phyloP scores from a whole-genome alignment of 805 yeast species.

The Suhomyces tanzawaensis region DNA sequence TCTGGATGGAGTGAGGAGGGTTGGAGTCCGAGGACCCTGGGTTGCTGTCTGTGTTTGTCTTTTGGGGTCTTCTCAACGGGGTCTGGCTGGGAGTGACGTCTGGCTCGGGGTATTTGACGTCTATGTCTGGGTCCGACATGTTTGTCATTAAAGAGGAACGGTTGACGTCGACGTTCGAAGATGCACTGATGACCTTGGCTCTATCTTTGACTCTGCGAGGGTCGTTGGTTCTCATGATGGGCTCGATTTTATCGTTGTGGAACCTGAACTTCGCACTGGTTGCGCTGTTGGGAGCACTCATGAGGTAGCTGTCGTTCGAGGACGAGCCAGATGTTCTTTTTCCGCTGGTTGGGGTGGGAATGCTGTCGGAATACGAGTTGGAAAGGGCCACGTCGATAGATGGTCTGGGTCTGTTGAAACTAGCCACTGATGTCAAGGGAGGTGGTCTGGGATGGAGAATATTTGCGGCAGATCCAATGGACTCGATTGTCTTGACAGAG shows the following conservation, averaged over 20 bases:
- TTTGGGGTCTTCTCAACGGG: constrained; percentile 9
- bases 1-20: constrained; percentile 1
- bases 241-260: constrained; percentile 13
- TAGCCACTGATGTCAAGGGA: neutral
- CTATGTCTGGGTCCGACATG: constrained; percentile 12
- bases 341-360: constrained; percentile 5
- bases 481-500: constrained; percentile 3
- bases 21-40: constrained; percentile 1
- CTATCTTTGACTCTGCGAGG: constrained; percentile 6
- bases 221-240: constrained; percentile 8
- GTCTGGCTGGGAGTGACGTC: constrained; percentile 14
- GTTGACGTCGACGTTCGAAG: constrained; percentile 17
- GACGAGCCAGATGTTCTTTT: constrained; percentile 9
- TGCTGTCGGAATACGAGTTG: constrained; percentile 1
- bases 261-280: constrained; percentile 10
- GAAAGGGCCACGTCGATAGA: constrained; percentile 12
- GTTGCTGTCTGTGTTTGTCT: constrained; percentile 1
- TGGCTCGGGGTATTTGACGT: constrained; percentile 23
- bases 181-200: constrained; percentile 16
- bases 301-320: constrained; percentile 4
- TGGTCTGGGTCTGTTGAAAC: constrained; percentile 3
- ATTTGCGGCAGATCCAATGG: constrained; percentile 3
- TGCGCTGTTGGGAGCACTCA: constrained; percentile 9
- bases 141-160: constrained; percentile 16
- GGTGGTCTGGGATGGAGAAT: constrained; percentile 4